Conservation (phyloP, 306 rosid genomes). For the Trifolium repens region DNA sequence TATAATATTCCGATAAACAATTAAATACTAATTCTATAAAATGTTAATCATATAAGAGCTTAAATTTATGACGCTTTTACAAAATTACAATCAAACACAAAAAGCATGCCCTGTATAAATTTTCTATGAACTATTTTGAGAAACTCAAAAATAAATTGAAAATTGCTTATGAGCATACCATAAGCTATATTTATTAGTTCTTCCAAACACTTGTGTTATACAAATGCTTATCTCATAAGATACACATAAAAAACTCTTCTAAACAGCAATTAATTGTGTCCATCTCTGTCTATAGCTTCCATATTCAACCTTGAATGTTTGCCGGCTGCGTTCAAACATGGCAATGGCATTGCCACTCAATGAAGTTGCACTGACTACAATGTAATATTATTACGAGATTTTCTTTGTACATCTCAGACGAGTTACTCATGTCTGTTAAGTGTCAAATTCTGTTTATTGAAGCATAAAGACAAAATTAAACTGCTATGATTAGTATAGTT, state of each 20-base stretch:
- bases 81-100: background rate
- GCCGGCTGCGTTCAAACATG: conserved; percentile 1
- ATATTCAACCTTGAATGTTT: conserved; percentile 15
- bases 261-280: background rate
- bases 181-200: background rate
- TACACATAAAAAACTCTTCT: background rate
- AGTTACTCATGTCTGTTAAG: conserved; percentile 17
- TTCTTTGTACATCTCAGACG: conserved; percentile 29
- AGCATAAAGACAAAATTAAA: background rate
- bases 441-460: conserved; percentile 19
- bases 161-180: background rate
- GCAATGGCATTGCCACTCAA: conserved; percentile 7
- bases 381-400: conserved; percentile 23
- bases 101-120: background rate
- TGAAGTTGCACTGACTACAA: conserved; percentile 26
- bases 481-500: conserved; percentile 21
- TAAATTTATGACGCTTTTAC: background rate
- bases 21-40: background rate
- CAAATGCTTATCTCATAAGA: background rate
- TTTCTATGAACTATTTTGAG: background rate
- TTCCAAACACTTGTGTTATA: background rate
- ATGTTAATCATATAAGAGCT: background rate
- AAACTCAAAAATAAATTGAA: background rate
- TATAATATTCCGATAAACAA: conserved; percentile 1
- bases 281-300: conserved; percentile 19